These are phyloP conservation scores for Adansonia grandidieri DNA, from an alignment of 441 rosid species.

Conservation along the genomic window DNA sequence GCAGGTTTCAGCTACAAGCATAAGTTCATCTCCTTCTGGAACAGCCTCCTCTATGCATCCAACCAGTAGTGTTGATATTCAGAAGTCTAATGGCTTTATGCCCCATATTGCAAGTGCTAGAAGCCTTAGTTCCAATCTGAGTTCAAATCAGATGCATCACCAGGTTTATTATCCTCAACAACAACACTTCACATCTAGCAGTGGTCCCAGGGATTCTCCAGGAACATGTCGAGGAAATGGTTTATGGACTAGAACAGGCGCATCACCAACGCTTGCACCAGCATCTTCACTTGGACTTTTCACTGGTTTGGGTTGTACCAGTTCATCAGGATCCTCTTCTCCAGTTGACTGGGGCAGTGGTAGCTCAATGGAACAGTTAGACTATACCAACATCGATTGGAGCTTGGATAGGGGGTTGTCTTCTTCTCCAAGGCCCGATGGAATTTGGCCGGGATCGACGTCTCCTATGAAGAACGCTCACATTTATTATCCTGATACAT, in stretches of 20 bases:
- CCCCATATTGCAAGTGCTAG: not conserved
- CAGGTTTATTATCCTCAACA: conserved; percentile 10
- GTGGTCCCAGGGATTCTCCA: not conserved
- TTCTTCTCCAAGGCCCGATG: not conserved
- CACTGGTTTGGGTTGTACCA: not conserved
- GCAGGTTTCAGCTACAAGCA: too few relatives aligned
- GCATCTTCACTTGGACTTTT: conserved; percentile 6
- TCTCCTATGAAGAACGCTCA: not conserved
- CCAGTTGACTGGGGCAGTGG: not conserved
- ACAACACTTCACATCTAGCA: not conserved
- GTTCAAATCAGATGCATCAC: conserved; percentile 9
- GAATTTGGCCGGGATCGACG: not conserved
- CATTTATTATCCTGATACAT: not conserved
- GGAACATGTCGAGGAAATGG: not conserved
- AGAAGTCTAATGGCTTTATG: not conserved
- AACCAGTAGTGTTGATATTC: not conserved
- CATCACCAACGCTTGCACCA: conserved; percentile 4
- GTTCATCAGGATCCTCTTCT: conserved; percentile 1
- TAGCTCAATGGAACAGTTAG: not conserved
- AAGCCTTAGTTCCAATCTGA: not conserved
- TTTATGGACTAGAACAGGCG: not conserved
- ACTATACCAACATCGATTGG: not conserved
- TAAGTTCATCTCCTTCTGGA: too few relatives aligned
- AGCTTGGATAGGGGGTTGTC: not conserved
- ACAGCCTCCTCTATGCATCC: not conserved